Evolutionary conservation across 2,329 filamentous ascomycete species (phyloP).

Genomic region (Coleophoma crateriformis): DNA sequence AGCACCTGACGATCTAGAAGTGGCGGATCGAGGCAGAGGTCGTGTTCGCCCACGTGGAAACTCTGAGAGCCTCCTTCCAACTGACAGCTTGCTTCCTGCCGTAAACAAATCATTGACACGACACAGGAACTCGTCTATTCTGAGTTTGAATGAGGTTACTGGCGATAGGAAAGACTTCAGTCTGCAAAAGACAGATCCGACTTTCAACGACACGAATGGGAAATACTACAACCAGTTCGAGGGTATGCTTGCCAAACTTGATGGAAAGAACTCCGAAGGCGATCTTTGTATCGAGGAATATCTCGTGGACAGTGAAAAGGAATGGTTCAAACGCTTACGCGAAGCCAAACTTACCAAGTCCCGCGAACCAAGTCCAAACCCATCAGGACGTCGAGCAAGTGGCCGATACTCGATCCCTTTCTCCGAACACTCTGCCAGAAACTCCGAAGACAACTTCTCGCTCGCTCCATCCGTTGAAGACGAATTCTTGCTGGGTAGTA

Average conservation of each 20-base stretch:
- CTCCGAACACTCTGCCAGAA: neutral
- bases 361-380: neutral
- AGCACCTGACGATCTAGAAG: neutral
- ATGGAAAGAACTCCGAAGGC: conserved; percentile 43
- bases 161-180: conserved; percentile 55
- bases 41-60: neutral
- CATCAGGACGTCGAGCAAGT: neutral
- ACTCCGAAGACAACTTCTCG: neutral
- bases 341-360: conserved; percentile 48
- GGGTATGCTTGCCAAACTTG: conserved; percentile 41
- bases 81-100: conserved; percentile 4
- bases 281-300: conserved; percentile 60
- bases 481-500: neutral
- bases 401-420: neutral
- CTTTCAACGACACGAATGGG: conserved; percentile 59
- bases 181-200: conserved; percentile 61
- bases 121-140: conserved; percentile 33
- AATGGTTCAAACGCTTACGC: conserved; percentile 56
- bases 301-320: conserved; percentile 58
- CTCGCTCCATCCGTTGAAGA: neutral
- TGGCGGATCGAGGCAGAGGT: neutral
- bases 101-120: conserved; percentile 3
- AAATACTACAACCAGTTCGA: conserved; percentile 54
- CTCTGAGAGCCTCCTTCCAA: neutral
- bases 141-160: conserved; percentile 52